Evolutionary conservation across 805 yeast species (phyloP).

Genomic region (Wickerhamiella parazyma): DNA sequence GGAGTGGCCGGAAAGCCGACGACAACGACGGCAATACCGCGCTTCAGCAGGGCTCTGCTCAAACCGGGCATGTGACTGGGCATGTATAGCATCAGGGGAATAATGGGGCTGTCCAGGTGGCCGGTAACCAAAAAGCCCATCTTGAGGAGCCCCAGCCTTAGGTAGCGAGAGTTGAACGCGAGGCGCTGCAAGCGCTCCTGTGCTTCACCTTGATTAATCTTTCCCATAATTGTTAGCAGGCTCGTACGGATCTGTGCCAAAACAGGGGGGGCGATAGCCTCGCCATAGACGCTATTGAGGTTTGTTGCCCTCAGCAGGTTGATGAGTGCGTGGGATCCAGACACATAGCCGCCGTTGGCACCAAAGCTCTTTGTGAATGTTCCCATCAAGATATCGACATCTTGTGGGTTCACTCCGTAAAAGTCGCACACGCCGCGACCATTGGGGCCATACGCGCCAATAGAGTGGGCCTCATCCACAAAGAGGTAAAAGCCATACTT

Average conservation of each 20-base stretch:
- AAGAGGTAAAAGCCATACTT: constrained; percentile 82
- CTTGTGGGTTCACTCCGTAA: constrained; percentile 62
- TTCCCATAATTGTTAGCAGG: constrained; percentile 64
- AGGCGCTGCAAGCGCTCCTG: constrained; percentile 78
- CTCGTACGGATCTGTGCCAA: constrained; percentile 77
- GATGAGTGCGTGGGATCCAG: constrained; percentile 54
- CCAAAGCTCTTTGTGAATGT: constrained; percentile 96
- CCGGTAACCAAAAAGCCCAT: constrained; percentile 92
- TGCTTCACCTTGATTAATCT: constrained; percentile 85
- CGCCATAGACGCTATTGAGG: constrained; percentile 65
- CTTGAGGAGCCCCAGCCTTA: constrained; percentile 79
- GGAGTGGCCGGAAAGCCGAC: constrained; percentile 99
- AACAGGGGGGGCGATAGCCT: constrained; percentile 79
- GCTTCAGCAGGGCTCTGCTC: constrained; percentile 64
- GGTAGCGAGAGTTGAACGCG: constrained; percentile 89
- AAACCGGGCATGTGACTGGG: constrained; percentile 94
- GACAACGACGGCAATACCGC: constrained; percentile 83
- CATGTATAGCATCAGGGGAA: constrained; percentile 73
- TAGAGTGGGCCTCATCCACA: constrained; percentile 96
- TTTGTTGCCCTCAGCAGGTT: constrained; percentile 63
- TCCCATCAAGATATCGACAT: constrained; percentile 88
- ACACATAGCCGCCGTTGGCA: constrained; percentile 95
- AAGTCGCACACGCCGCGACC: constrained; percentile 96
- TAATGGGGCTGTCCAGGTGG: constrained; percentile 90
- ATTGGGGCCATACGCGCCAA: constrained; percentile 93